Evolutionary conservation across 768 basidiomycete species (phyloP).

Genomic region (Rhodotorula graminis): DNA sequence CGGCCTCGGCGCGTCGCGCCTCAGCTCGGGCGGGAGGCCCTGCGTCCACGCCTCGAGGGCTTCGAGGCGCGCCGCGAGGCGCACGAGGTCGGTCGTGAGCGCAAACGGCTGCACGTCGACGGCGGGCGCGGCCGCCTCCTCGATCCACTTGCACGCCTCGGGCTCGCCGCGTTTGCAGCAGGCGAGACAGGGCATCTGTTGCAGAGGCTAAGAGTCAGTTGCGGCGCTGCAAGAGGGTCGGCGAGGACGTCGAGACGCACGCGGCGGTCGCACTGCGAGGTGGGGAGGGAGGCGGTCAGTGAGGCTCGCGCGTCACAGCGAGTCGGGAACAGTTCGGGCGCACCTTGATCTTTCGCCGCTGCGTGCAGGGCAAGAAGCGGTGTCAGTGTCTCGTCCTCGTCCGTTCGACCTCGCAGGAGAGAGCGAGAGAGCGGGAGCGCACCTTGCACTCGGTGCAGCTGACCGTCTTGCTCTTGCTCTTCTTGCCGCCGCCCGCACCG

Average conservation of each 20-base stretch:
- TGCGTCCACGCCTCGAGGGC: constrained; percentile 29
- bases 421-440: background rate
- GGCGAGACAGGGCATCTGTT: constrained; percentile 24
- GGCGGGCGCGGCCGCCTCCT: background rate
- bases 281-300: background rate
- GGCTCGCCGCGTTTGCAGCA: constrained; percentile 31
- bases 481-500: background rate
- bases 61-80: constrained; percentile 24
- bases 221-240: too few relatives aligned
- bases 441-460: constrained; percentile 37
- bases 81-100: constrained; percentile 25
- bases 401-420: too few relatives aligned
- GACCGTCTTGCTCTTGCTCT: constrained; percentile 8
- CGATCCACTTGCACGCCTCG: constrained; percentile 6
- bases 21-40: constrained; percentile 13
- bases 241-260: background rate
- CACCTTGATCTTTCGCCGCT: constrained; percentile 37
- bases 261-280: constrained; percentile 5
- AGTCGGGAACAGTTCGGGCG: background rate
- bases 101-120: constrained; percentile 33
- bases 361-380: background rate
- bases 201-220: too few relatives aligned
- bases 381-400: too few relatives aligned
- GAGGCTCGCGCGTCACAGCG: too few relatives aligned
- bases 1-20: background rate